phyloP scores from a whole-genome alignment of 1,284 basidiomycete species.

The Ceratobasidium sp. region DNA sequence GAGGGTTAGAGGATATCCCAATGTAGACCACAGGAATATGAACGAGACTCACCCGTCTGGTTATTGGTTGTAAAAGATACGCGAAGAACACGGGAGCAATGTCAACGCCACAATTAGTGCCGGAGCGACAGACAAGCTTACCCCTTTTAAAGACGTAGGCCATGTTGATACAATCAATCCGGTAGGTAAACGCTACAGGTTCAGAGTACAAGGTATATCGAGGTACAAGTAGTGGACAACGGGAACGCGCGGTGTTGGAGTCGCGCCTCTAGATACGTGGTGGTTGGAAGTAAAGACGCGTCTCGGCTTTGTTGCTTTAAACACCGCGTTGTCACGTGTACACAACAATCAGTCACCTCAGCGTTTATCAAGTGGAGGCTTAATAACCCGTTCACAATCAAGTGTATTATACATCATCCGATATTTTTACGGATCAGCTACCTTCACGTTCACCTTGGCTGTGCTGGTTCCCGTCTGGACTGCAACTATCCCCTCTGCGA shows the following conservation, averaged over 20 bases:
- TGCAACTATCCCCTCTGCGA: neutral
- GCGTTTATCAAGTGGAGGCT: conserved; percentile 7
- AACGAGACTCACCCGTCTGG: conserved; percentile 43
- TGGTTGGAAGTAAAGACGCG: conserved; percentile 44
- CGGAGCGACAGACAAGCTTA: conserved; percentile 53
- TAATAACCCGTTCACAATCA: neutral
- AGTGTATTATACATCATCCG: neutral
- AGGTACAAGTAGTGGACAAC: conserved; percentile 16
- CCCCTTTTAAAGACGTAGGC: conserved; percentile 81
- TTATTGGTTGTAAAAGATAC: conserved; percentile 34
- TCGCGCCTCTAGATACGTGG: conserved; percentile 29
- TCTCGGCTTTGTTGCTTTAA: conserved; percentile 20
- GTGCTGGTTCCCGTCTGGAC: conserved; percentile 23
- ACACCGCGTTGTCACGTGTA: conserved; percentile 2
- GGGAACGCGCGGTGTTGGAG: neutral
- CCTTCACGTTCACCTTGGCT: conserved; percentile 23
- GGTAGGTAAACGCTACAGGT: conserved; percentile 17
- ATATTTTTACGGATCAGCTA: conserved; percentile 7
- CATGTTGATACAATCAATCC: conserved; percentile 56
- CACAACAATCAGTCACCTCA: conserved; percentile 27
- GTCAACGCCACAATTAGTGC: conserved; percentile 24
- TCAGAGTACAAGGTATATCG: conserved; percentile 29
- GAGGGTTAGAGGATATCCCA: neutral
- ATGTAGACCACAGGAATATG: no score
- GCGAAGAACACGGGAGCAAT: conserved; percentile 43